Conservation (phyloP, 345 rosid genomes). For the Zanthoxylum bungeanum region DNA sequence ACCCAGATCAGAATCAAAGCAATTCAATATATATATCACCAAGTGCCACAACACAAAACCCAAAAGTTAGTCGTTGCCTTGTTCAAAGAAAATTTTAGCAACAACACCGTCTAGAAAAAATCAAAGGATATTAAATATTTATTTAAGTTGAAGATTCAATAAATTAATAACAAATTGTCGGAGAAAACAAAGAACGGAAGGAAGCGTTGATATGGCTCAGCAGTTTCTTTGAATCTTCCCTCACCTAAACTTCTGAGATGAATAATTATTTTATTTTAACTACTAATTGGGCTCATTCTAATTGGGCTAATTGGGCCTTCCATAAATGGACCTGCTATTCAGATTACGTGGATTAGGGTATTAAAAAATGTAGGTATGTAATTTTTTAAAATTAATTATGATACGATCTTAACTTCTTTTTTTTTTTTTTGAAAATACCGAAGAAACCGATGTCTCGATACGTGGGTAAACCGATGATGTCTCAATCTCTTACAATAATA, state of each 20-base stretch:
- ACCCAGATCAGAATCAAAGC: slow-evolving; percentile 11
- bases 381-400: too few species aligned
- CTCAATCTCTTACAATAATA: too few species aligned
- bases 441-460: too few species aligned
- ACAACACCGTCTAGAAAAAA: slow-evolving; percentile 11
- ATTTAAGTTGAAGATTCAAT: not conserved
- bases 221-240: slow-evolving; percentile 25
- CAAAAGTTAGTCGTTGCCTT: not conserved
- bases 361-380: too few species aligned
- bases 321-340: too few species aligned
- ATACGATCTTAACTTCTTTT: too few species aligned
- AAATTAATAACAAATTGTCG: not conserved
- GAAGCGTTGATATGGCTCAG: not conserved
- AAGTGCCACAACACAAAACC: not conserved
- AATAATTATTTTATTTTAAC: not conserved
- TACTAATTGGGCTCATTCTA: too few species aligned
- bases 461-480: too few species aligned
- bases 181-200: slow-evolving; percentile 4
- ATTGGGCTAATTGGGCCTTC: too few species aligned
- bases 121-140: not conserved
- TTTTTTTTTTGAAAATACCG: too few species aligned
- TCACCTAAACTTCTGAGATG: not conserved
- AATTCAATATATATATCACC: slow-evolving; percentile 4
- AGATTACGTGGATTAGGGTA: too few species aligned
- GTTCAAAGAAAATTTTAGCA: not conserved